These are phyloP conservation scores for Trypanosoma brucei DNA, from an alignment of 208 protist species.

Conservation along the genomic window DNA sequence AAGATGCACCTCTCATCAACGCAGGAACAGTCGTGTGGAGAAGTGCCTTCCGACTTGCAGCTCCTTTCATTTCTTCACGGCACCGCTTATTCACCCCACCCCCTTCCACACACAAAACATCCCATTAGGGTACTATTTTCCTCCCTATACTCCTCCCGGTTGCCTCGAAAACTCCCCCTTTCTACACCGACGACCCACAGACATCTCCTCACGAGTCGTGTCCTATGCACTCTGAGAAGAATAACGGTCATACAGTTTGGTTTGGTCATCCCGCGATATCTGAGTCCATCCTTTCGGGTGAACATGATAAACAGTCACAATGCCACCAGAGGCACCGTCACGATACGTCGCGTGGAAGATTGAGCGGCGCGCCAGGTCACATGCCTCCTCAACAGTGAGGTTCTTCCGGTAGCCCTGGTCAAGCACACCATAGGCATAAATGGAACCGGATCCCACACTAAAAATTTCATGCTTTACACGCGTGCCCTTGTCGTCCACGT, in stretches of 20 bases:
- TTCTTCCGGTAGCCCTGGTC: conserved; percentile 95
- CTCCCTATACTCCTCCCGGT: too few species aligned
- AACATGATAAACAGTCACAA: conserved; percentile 96
- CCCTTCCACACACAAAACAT: too few species aligned
- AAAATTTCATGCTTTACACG: conserved; percentile 97
- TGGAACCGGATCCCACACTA: conserved; percentile 98
- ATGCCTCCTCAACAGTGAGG: conserved; percentile 95
- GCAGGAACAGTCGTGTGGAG: too few species aligned
- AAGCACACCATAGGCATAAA: conserved; percentile 99
- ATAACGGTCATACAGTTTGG: conserved; percentile 80
- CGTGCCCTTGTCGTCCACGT: conserved; percentile 99
- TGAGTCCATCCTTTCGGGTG: conserved; percentile 93
- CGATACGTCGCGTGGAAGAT: conserved; percentile 99
- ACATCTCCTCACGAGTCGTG: too few species aligned
- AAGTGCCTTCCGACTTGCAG: too few species aligned
- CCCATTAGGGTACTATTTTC: too few species aligned
- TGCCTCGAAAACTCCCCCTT: neutral
- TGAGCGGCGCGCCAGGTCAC: conserved; percentile 96
- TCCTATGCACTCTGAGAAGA: conserved; percentile 18
- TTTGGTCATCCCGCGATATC: conserved; percentile 93
- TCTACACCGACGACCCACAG: neutral
- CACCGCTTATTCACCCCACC: too few species aligned
- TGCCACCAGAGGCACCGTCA: conserved; percentile 98
- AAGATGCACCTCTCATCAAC: too few species aligned
- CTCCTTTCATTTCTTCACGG: too few species aligned